Conservation (phyloP, 805 yeast species). For the Metschnikowia similis region DNA sequence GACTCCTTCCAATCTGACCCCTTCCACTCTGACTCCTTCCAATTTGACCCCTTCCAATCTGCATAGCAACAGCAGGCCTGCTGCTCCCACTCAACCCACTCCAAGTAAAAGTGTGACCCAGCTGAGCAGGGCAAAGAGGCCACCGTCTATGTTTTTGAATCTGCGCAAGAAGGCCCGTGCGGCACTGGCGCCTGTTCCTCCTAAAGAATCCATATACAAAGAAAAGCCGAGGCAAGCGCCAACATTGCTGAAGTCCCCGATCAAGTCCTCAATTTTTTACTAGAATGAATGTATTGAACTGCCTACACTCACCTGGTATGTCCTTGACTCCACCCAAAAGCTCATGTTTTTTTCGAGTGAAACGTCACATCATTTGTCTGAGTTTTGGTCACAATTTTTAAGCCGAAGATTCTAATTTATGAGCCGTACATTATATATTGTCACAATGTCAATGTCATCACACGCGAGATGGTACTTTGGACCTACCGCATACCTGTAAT, state of each 20-base stretch:
- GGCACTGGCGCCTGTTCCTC: constrained; percentile 8
- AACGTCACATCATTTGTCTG: too few relatives aligned
- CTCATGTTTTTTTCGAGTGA: too few relatives aligned
- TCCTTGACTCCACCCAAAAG: too few relatives aligned
- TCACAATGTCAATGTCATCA: too few relatives aligned
- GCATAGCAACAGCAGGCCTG: constrained; percentile 4
- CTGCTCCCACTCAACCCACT: neutral
- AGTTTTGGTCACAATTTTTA: too few relatives aligned
- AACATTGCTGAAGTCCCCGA: constrained; percentile 11
- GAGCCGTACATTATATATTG: too few relatives aligned
- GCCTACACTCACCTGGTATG: too few relatives aligned
- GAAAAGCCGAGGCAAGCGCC: neutral
- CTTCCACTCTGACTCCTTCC: neutral
- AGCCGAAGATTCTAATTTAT: neutral
- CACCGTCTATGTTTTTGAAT: constrained; percentile 13
- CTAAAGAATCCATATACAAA: neutral
- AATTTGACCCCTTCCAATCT: neutral
- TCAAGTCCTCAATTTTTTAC: constrained; percentile 29
- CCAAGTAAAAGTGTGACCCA: neutral
- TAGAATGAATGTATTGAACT: constrained; percentile 3
- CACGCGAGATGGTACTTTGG: neutral
- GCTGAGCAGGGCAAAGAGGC: constrained; percentile 6
- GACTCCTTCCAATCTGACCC: neutral
- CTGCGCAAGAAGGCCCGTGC: constrained; percentile 6
- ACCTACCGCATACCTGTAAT: neutral